A percentile compares a stretch with the other conserved stretches of the same genome.
Evolutionary conservation across 805 yeast species (phyloP).

Genomic region (Yarrowia porcina): DNA sequence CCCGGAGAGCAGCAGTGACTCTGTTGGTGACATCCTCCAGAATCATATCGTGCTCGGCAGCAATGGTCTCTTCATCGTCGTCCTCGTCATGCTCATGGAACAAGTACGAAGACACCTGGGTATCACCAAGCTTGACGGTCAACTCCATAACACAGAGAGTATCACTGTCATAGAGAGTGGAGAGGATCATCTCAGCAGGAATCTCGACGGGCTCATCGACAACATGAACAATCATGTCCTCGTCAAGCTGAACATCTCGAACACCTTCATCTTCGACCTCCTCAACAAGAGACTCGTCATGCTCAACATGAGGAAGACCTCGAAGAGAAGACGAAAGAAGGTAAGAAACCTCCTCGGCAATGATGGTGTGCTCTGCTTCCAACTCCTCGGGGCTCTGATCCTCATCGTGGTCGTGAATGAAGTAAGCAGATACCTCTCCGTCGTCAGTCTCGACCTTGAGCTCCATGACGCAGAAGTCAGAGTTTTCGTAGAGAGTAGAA

Average conservation of each 20-base stretch:
- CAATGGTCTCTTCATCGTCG: background rate
- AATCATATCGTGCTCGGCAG: background rate
- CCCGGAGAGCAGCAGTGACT: background rate
- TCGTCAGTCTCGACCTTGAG: background rate
- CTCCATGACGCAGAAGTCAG: background rate
- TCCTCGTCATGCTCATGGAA: conserved; percentile 16
- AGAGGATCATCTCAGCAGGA: conserved; percentile 1
- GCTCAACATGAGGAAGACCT: background rate
- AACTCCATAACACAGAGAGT: conserved; percentile 4
- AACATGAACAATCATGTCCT: background rate
- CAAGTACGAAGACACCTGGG: conserved; percentile 1
- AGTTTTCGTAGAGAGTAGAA: conserved; percentile 12
- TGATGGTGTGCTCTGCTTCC: background rate
- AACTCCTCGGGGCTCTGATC: conserved; percentile 12
- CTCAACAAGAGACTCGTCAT: background rate
- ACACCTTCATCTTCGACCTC: background rate
- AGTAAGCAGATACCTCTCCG: background rate
- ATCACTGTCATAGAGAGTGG: conserved; percentile 13
- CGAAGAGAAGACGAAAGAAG: background rate
- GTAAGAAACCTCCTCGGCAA: conserved; percentile 6
- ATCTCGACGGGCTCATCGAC: background rate
- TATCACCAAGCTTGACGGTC: conserved; percentile 5
- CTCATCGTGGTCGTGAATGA: conserved; percentile 23
- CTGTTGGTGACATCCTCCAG: background rate
- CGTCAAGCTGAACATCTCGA: background rate